These are phyloP conservation scores for Nidularia pulvinata DNA, from an alignment of 768 basidiomycete genomes.

Conservation along the genomic window DNA sequence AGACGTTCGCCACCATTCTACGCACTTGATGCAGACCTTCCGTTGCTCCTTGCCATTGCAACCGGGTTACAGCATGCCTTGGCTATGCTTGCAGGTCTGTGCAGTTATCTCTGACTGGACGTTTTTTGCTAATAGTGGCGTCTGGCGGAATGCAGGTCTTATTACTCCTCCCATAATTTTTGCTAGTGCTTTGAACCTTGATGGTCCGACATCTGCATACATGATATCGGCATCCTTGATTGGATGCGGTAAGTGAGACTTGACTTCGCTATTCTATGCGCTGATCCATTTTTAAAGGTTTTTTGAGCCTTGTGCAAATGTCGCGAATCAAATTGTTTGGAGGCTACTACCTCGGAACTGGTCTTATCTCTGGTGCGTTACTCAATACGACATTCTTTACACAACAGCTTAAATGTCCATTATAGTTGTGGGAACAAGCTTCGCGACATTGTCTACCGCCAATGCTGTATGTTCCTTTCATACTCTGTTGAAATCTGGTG, in stretches of 20 bases:
- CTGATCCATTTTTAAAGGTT: slow-evolving; percentile 36
- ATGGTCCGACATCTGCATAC: slow-evolving; percentile 61
- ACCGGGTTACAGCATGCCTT: slow-evolving; percentile 77
- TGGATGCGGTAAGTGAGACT: slow-evolving; percentile 54
- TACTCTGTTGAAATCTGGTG: background rate
- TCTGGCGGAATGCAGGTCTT: slow-evolving; percentile 17
- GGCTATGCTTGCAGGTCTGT: slow-evolving; percentile 73
- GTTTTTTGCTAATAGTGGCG: background rate
- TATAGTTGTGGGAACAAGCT: slow-evolving; percentile 83
- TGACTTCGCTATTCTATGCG: background rate
- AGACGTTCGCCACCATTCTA: slow-evolving; percentile 69
- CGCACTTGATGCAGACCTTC: slow-evolving; percentile 69
- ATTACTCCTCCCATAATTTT: slow-evolving; percentile 87
- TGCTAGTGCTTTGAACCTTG: slow-evolving; percentile 61
- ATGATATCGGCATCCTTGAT: slow-evolving; percentile 84
- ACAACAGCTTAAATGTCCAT: background rate
- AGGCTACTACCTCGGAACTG: slow-evolving; percentile 74
- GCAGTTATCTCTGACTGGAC: background rate
- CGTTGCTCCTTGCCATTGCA: slow-evolving; percentile 69
- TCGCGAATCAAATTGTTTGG: slow-evolving; percentile 60
- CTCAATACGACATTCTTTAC: background rate
- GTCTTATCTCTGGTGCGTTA: slow-evolving; percentile 39
- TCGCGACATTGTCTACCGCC: slow-evolving; percentile 76
- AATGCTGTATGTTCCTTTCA: slow-evolving; percentile 46
- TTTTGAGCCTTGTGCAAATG: slow-evolving; percentile 79